Evolutionary conservation across 805 yeast species (phyloP), one percentile per base, ranked within the genome.

Genomic region (Ogataea glucozyma): DNA sequence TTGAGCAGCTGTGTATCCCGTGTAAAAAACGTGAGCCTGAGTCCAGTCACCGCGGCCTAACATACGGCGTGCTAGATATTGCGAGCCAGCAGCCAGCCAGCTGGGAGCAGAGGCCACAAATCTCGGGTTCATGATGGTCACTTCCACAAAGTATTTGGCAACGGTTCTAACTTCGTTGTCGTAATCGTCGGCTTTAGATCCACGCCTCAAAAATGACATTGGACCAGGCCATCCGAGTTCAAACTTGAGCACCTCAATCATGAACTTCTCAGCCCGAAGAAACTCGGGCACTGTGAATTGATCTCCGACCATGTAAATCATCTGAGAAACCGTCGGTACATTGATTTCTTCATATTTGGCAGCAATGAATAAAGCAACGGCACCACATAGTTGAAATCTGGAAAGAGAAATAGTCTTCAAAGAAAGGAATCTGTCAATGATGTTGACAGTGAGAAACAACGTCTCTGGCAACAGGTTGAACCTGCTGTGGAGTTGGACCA

Each of bases 261-360:
- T 83, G 55, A 75, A 82, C 65, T 83, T 79, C 66, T 89, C 97
- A 22, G 95, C 95, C 51, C 76, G 80, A 49, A 87, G 75, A 44
- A 89, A 85, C 56, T 85, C 90, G 30, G 79, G 82, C 55, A 80
- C 84, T 11, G 84, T 73, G 57, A 80, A 86, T 18, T 88, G 85
- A 41, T 89, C 88, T 57, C 87, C 95, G 31, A 95, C 85, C 57
- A 87, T 85, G 60, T 84, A 85, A 8, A 93, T 82, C 66, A 86
- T 88, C 65, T 87, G 86, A 43, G 83, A 76, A 22, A 89, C 82
- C 19, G 90, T 82, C n/a, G 97, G 97, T 9, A 87, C 76, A 58
- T 81, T 83, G 19, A 90, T 91, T 65, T 89, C 97, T 66, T 89
- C 97, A 62, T 85, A 87, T 65, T 89, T 89, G n/a, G 97, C 91